Evolutionary conservation across 306 rosid genomes (phyloP).

Genomic region (Clitoria ternatea): DNA sequence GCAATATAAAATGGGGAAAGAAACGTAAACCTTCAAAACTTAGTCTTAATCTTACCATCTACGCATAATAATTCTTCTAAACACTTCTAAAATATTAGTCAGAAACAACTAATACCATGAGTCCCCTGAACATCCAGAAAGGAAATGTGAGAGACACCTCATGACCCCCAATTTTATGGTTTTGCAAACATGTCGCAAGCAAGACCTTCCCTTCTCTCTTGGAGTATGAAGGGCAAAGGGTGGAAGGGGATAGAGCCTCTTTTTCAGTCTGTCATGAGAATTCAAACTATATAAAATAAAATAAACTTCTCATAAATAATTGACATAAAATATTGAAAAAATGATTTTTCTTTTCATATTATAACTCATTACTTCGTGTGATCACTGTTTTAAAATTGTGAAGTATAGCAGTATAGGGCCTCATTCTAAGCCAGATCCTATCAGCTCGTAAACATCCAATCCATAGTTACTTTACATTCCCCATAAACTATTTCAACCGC

Average conservation of each 20-base stretch:
- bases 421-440: conserved; percentile 3
- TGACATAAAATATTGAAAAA: neutral
- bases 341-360: neutral
- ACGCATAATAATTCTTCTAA: too few species aligned
- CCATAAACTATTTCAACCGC: conserved; percentile 25
- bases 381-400: conserved; percentile 18
- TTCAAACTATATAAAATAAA: neutral
- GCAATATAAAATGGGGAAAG: too few species aligned
- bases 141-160: neutral
- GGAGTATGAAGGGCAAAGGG: neutral
- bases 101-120: too few species aligned
- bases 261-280: neutral
- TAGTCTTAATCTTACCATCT: too few species aligned
- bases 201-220: neutral
- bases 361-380: conserved; percentile 13
- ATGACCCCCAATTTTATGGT: neutral
- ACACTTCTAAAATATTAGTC: too few species aligned
- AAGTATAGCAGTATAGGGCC: conserved; percentile 9
- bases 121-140: neutral
- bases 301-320: too few species aligned
- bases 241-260: neutral
- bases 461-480: conserved; percentile 7
- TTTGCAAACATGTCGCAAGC: neutral
- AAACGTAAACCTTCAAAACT: too few species aligned
- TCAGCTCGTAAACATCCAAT: neutral